Evolutionary conservation across 345 rosid species (phyloP), one percentile per base, ranked within the genome.

Genomic region (Lepidium didymum): DNA sequence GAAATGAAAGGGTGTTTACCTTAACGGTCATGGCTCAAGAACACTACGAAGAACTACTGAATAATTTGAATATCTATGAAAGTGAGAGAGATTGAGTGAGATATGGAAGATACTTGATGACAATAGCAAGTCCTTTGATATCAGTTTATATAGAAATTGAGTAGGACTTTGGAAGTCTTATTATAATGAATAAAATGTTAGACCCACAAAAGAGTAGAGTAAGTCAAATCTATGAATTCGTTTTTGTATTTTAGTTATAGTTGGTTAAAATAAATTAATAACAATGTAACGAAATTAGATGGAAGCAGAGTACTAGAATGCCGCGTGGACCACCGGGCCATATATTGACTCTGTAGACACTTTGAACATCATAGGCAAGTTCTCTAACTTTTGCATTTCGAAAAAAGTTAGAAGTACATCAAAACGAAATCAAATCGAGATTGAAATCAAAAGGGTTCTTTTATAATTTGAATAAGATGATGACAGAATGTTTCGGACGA

Each of bases 11-110:
- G 3, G 4, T 0, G 18, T 29, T 5, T 57, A 73, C 77, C 77
- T 73, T 21, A 4, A 69, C 52, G 3, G 70, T 2, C 77, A 73
- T 73, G 53, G 60, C 54, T 57, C 2, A 7, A 64, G 59, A 37
- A 53, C 6, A 52, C 29, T 6, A 8, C 7, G 55, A 52, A 63
- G 38, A 40, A 18, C 31, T 64, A 56, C 0, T 29, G 60, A 38
- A 64, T 5, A 56, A 55, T 57, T 72, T 44, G 23, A 15, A 19
- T 16, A 52, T 19, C 3, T 21, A 1, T 5, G 33, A 29, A 6
- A 29, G 7, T 12, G 0, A 18, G n/a, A 42, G 36, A 43, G 10
- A 27, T 36, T 1, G 0, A 1, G 31, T 72, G 45, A 16, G 69
- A 27, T 46, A 23, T 29, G 7, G 43, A 62, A 56, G 38, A 12